Evolutionary conservation across 108 stramenopile species (phyloP), one percentile per base, ranked within the genome.

Genomic region (Seminavis robusta): DNA sequence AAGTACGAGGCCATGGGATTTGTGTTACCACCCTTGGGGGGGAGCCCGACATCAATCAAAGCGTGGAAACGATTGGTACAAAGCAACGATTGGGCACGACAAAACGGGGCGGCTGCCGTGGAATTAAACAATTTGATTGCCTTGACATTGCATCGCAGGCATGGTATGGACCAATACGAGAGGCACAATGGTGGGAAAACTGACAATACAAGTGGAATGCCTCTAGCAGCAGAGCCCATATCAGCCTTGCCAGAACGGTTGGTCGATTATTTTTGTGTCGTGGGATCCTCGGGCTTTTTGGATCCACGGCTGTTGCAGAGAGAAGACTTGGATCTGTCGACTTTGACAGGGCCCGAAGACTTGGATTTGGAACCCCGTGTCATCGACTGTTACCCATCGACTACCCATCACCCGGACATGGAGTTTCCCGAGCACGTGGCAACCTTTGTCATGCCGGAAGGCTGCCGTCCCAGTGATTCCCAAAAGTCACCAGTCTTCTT

Each of bases 361-460:
- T 29, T 91, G 19, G 19, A 39, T 16, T 72, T 90, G 42, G 71
- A 65, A 42, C 71, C 83, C 15, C 53, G 68, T 33, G 64, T 90
- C 1, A 26, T 66, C 1, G 81, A 90, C 65, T 84, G 83, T 44
- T 94, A 73, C 59, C 94, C 94, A 7, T 38, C 48, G 40, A 48
- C 53, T 16, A 65, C 75, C 25, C 49, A 55, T 7, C 48, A 78
- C 27, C 51, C 48, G 2, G 84, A 79, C 26, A 83, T 65, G 63
- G 80, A 79, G 27, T 79, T 88, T 49, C 90, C 88, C 21, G 65
- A 65, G 33, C 90, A 88, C 63, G 31, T 92, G 13, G 44, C 59
- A 0, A 69, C 20, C 38, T 86, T 94, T 57, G 85, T 86, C 0
- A 80, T 87, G 33, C 93, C 93, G 4, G 75, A 82, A 11, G 89